Evolutionary conservation across 176 grass and related monocot species (phyloP).

Genomic region (Otatea glauca): DNA sequence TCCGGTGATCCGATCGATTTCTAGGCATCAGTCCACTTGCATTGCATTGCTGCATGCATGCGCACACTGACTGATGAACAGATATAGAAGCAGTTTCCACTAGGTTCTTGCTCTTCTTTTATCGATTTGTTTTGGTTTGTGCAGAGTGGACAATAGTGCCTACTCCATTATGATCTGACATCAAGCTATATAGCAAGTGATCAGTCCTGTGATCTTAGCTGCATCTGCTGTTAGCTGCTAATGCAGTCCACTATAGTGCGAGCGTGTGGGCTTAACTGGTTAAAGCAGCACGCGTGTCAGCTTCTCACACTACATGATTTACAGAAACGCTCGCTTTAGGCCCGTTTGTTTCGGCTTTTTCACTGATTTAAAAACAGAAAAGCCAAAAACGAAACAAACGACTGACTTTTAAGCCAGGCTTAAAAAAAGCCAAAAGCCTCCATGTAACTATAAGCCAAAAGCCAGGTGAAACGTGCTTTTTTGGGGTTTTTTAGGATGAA

Average conservation of each 20-base stretch:
- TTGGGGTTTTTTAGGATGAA: too few relatives aligned
- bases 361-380: too few relatives aligned
- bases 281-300: background rate
- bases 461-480: too few relatives aligned
- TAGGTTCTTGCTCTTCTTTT: background rate
- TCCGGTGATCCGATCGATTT: background rate
- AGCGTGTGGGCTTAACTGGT: too few relatives aligned
- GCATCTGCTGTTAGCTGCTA: background rate
- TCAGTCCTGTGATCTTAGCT: background rate
- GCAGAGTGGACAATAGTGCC: constrained; percentile 39
- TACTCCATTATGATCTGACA: constrained; percentile 11
- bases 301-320: background rate
- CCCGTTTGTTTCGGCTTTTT: too few relatives aligned
- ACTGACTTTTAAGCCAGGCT: too few relatives aligned
- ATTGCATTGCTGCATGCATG: background rate
- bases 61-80: background rate
- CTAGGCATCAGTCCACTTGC: background rate
- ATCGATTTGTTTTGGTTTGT: background rate
- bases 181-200: background rate
- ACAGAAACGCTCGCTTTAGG: background rate
- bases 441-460: too few relatives aligned
- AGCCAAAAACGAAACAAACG: too few relatives aligned
- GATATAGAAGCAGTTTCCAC: background rate
- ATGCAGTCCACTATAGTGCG: too few relatives aligned
- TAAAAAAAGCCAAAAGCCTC: too few relatives aligned